Conservation (phyloP, 2,329 filamentous ascomycete species). For the Dissoconium aciculare region DNA sequence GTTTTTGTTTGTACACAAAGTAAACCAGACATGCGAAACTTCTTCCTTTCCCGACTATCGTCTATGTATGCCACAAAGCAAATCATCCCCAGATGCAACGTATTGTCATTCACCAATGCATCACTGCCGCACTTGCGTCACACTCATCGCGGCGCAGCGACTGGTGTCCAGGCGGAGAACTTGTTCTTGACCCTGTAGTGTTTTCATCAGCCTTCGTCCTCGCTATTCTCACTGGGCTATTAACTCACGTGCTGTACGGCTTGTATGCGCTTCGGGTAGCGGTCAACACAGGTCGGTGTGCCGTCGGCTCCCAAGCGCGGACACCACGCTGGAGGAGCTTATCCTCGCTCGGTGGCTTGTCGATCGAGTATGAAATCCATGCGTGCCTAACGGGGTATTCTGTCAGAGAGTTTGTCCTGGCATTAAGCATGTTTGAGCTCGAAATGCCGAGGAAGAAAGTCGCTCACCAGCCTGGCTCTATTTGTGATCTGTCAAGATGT, state of each 20-base stretch:
- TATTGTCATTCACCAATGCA: too few relatives aligned
- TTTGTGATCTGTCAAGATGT: constrained; percentile 48
- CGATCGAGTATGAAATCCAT: constrained; percentile 89
- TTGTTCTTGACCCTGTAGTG: constrained; percentile 33
- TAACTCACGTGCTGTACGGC: constrained; percentile 82
- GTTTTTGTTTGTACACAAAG: too few relatives aligned
- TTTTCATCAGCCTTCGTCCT: constrained; percentile 2
- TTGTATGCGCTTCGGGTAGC: constrained; percentile 66
- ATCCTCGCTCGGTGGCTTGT: constrained; percentile 70
- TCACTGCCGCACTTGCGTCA: too few relatives aligned
- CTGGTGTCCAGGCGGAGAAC: constrained; percentile 35
- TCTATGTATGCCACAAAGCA: too few relatives aligned
- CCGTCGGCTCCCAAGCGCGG: constrained; percentile 60
- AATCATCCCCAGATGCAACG: too few relatives aligned
- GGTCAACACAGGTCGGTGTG: constrained; percentile 63
- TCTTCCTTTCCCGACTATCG: too few relatives aligned
- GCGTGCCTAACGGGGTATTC: constrained; percentile 49
- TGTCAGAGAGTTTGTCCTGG: constrained; percentile 5
- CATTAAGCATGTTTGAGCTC: too few relatives aligned
- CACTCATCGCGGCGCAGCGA: constrained; percentile 29
- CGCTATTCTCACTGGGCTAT: neutral
- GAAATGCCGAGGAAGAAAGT: too few relatives aligned
- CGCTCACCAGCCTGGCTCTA: constrained; percentile 72
- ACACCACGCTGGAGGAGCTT: constrained; percentile 50
- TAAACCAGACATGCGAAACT: too few relatives aligned